A percentile compares a stretch with the other conserved stretches of the same genome.
Evolutionary conservation across 2,329 filamentous ascomycete species (phyloP).

Genomic region (Arachnopeziza araneosa): DNA sequence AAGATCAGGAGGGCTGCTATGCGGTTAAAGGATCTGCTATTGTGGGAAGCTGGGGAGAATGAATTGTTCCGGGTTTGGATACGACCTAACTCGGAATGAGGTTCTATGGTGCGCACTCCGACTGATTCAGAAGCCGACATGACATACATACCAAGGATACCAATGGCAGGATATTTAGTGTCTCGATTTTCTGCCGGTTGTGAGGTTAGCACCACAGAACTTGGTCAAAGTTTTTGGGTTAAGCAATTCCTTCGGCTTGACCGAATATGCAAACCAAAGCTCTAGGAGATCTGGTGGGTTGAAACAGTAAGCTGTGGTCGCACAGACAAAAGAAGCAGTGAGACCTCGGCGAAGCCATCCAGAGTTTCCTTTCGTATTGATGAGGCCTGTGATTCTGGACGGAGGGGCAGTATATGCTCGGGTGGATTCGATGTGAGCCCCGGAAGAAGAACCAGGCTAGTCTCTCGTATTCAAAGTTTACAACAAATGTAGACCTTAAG

Average conservation of each 20-base stretch:
- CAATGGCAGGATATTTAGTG: background rate
- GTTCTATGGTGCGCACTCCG: background rate
- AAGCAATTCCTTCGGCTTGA: background rate
- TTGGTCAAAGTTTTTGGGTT: background rate
- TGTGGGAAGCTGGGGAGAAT: constrained; percentile 4
- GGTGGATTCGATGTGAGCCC: background rate
- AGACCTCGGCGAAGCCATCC: constrained; percentile 7
- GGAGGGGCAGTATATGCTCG: background rate
- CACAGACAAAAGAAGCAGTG: background rate
- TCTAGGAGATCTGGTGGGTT: background rate
- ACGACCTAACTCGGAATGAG: background rate
- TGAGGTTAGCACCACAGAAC: background rate
- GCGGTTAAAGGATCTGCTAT: constrained; percentile 53
- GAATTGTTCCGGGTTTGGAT: background rate
- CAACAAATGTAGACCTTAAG: too few species aligned
- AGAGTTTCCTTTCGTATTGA: constrained; percentile 7
- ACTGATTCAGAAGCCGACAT: background rate
- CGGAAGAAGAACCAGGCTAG: background rate
- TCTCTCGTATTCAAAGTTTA: too few species aligned
- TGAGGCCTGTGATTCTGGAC: constrained; percentile 1
- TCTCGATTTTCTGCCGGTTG: background rate
- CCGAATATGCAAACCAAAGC: background rate
- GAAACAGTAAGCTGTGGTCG: background rate
- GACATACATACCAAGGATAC: background rate
- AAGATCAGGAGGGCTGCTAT: constrained; percentile 54